These are phyloP conservation scores for Colletotrichum viniferum DNA, from an alignment of 2,329 filamentous ascomycete species.

Conservation along the genomic window DNA sequence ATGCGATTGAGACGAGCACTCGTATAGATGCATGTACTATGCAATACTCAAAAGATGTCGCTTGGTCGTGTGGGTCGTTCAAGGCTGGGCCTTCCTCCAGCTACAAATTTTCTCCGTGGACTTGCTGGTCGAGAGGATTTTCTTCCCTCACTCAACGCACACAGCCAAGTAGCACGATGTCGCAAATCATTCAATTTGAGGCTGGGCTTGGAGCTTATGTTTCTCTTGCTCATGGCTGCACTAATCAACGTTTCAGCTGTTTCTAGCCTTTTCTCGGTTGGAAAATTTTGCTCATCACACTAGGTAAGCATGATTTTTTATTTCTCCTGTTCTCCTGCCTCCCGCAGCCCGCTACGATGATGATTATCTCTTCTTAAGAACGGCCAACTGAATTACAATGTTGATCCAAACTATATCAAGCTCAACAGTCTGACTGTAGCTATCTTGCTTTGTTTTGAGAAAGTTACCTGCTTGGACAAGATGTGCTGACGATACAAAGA, in stretches of 20 bases:
- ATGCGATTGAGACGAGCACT: not conserved
- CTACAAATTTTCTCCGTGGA: not conserved
- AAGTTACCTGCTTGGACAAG: not conserved
- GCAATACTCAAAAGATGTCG: not conserved
- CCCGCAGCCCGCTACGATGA: conserved; percentile 7
- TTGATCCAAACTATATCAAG: conserved; percentile 23
- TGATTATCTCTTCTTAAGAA: conserved; percentile 23
- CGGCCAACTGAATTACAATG: conserved; percentile 23
- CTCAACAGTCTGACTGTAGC: conserved; percentile 24
- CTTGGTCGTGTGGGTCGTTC: not conserved
- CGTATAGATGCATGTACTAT: not conserved
- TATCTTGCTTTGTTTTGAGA: not conserved
- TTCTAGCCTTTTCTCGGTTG: not conserved
- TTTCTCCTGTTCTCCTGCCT: not conserved
- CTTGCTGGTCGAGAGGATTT: too few species aligned
- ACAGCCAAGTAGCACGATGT: not conserved
- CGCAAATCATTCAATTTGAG: not conserved
- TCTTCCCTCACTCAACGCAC: not conserved
- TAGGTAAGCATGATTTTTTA: not conserved
- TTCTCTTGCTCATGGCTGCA: not conserved
- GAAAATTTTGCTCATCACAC: not conserved
- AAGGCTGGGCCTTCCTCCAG: not conserved
- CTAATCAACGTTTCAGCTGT: not conserved
- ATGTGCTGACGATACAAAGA: not conserved
- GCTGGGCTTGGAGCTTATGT: not conserved